Evolutionary conservation across 495 filamentous ascomycete genomes (phyloP).

Genomic region (Filosporella fistucella): DNA sequence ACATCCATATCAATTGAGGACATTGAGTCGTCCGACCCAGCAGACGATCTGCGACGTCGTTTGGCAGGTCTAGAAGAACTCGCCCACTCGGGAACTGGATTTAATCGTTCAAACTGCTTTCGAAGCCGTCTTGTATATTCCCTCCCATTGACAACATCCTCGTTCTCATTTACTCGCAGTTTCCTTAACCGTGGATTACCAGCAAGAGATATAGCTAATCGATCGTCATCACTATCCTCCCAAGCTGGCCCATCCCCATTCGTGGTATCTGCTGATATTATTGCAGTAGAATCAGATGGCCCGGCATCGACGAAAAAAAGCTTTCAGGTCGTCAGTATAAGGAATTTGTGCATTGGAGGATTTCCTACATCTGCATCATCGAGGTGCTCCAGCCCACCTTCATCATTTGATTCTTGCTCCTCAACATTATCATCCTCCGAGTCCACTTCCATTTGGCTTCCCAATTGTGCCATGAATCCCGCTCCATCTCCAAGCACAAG

Average conservation of each 20-base stretch:
- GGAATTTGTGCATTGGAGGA: constrained; percentile 9
- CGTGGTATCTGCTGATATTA: constrained; percentile 27
- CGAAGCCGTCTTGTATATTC: constrained; percentile 80
- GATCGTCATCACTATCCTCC: constrained; percentile 96
- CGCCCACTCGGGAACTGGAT: constrained; percentile 81
- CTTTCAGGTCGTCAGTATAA: constrained; percentile 33
- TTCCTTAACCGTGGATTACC: constrained; percentile 71
- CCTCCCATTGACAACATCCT: constrained; percentile 79
- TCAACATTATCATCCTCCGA: constrained; percentile 1
- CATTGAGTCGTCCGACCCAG: constrained; percentile 38
- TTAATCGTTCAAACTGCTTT: constrained; percentile 73
- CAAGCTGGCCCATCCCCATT: constrained; percentile 56
- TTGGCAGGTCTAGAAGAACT: constrained; percentile 42
- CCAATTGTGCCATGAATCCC: constrained; percentile 70
- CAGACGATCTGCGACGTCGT: constrained; percentile 49
- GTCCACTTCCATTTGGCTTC: constrained; percentile 29
- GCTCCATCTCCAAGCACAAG: constrained; percentile 80
- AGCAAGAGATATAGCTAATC: constrained; percentile 75
- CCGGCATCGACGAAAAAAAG: constrained; percentile 71
- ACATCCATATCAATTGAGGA: constrained; percentile 46
- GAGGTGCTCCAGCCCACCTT: constrained; percentile 40
- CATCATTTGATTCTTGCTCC: constrained; percentile 3
- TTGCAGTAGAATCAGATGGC: constrained; percentile 39
- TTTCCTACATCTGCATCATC: constrained; percentile 61
- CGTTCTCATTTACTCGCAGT: constrained; percentile 68